Base-by-base conservation (phyloP, 2,329 filamentous ascomycete genomes). In the Scortechinia acanthostroma region DNA sequence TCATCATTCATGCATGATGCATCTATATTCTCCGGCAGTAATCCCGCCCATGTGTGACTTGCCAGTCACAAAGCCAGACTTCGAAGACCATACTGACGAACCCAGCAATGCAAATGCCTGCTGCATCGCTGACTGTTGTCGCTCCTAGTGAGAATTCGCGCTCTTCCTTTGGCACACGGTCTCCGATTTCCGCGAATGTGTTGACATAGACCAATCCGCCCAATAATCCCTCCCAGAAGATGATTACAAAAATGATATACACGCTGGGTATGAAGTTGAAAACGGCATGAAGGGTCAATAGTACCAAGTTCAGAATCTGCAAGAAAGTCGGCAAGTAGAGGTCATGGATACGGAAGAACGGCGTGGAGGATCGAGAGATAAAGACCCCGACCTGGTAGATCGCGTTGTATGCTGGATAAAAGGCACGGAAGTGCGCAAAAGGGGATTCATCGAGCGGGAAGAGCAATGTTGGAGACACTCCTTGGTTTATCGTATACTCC, bases 401-500 rank as follows among this genome's bases (percentile, higher is more conserved):
- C 44, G 81, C 79, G 56, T 76, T 78, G 60, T 88, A 88, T 21
- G 80, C 77, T 2, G 83, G 82, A 55, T 88, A 88, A 60, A 87
- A 87, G 28, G 77, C 76, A 42, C 83, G 76, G 60, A 77, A 87
- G 48, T 77, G 66, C 22, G 65, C 61, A 59, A 87, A 87, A 0
- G 83, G 83, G 5, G 76, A 74, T 15, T 70, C 59, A 2, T 62
- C 45, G 3, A 87, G 66, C 1, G 82, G 79, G 54, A 86, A 88
- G n/a, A 88, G 73, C 0, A 87, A 68, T 0, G 80, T 86, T 2
- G 83, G 83, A 0, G 80, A 69, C 1, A 88, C 79, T 21, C 82
- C 83, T 64, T 85, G 82, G 57, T 88, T 88, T 56, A 88, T 86
- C 30, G 80, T 84, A 57, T 88, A 88, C 61, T 88, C 83, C 43